Base-by-base conservation (phyloP, 495 filamentous ascomycete genomes). In the Hypoxylon fuscum region DNA sequence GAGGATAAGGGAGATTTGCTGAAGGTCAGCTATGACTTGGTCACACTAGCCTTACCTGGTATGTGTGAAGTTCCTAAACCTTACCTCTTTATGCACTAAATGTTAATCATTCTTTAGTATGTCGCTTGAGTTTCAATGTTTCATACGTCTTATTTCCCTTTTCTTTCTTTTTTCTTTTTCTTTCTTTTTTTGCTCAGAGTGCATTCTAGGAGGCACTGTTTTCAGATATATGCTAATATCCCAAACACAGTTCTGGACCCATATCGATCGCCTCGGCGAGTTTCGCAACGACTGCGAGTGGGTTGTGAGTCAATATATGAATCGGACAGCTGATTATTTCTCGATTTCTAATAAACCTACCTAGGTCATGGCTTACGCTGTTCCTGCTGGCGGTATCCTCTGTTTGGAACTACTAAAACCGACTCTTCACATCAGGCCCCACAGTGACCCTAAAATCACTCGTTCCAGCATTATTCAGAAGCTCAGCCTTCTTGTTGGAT, bases 381-480 rank as follows among this genome's bases (percentile, higher is more conserved):
- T 88, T 3, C 87, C 82, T 2, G 74, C 77, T 11, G 85, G 85
- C 2, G 83, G 83, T 6, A 81, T 87, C 43, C 78, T 89, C 14
- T 81, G 83, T 20, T 76, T 88, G 40, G 87, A 90, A 62, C 78
- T 89, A 10, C 72, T 87, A 5, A 83, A 79, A 42, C 84, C 87
- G 55, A 81, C 81, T 2, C 55, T 70, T 20, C 69, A 70, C 46
- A 48, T 50, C 10, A 80, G 83, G 54, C 68, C 73, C 3, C 68
- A 75, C 65, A 76, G 38, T 62, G 74, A 44, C 43, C 62, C 20
- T 55, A 76, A 25, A 52, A 75, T 50, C 70, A 84, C 85, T 0
- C 80, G 85, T 12, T 85, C 87, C 1, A 82, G 86, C 59, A 76
- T 84, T 8, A 85, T 88, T 29, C 87, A 87, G 38, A 85, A 87